Evolutionary conservation across 73 alveolate genomes (phyloP), one percentile per base, ranked within the genome.

Genomic region (Stentor roeselii): DNA sequence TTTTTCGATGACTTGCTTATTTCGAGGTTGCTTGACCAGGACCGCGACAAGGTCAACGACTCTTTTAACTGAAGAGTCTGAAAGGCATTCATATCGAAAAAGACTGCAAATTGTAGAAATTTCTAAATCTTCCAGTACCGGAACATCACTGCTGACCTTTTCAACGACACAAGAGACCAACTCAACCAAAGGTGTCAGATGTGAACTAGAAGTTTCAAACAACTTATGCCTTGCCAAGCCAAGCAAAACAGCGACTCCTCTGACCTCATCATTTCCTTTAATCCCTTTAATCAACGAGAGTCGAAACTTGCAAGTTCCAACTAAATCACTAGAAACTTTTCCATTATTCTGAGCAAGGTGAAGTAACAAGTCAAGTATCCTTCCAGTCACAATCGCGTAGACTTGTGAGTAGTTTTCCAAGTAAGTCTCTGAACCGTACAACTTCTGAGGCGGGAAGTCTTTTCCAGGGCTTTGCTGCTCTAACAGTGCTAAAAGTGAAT

Each of bases 301-400:
- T 30, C 80, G 1, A 21, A 67, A 67, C 2, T 67, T 67, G 2
- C 41, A 30, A 30, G 50, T 11, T 27, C 27, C 11, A 21, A 32
- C 15, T 2, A 67, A 1, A 21, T 67, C 80, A 21, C 11, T 27
- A 2, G 80, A 34, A 30, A 67, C 80, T 32, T 67, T 76, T 0
- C 82, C 38, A 34, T 76, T 76, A 31, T 21, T 39, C 67, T 76
- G n/a, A n/a, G 84, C 84, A n/a, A 76, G 34, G 34, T 37, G 34
- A 1, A 27, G 30, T 14, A 76, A 34, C 14, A 76, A 27, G 67
- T 76, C 84, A n/a, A 76, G 67, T 32, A 76, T 76, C 2, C 84
- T 76, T 0, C 60, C 74, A 41, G 60, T 27, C 14, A 76, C 84
- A 39, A 76, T 35, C 21, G 84, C 74, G n/a, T 76, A 76, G 6